Percentiles rank a stretch among this genome's conserved stretches.
Conservation (phyloP, 1,284 basidiomycete genomes). For the Fomitopsis schrenkii region DNA sequence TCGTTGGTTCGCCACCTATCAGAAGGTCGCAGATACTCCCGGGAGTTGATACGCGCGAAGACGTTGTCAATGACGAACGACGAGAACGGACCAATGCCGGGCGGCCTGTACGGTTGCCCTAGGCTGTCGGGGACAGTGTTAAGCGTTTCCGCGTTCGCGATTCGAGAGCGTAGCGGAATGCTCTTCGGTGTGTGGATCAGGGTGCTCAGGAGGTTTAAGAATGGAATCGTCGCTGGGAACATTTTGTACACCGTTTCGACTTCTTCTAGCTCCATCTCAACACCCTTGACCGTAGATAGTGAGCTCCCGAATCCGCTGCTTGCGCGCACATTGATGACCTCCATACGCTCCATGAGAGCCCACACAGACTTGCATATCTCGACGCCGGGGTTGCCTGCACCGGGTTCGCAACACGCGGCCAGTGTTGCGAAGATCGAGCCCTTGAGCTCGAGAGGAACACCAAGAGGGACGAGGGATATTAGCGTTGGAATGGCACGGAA, state of each 20-base stretch:
- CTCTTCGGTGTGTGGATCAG: conserved; percentile 78
- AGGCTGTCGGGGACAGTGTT: conserved; percentile 76
- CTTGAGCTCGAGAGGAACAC: conserved; percentile 89
- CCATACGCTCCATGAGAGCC: conserved; percentile 78
- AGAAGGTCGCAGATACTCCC: conserved; percentile 72
- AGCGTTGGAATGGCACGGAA: conserved; percentile 79
- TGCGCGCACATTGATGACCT: conserved; percentile 75
- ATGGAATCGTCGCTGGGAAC: conserved; percentile 88
- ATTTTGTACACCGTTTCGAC: conserved; percentile 76
- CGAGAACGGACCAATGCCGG: conserved; percentile 77
- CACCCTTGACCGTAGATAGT: conserved; percentile 58
- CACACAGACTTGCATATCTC: conserved; percentile 83
- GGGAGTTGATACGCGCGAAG: conserved; percentile 62
- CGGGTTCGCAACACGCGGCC: conserved; percentile 80
- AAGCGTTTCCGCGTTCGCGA: conserved; percentile 56
- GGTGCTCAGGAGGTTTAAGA: conserved; percentile 79
- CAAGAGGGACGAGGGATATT: conserved; percentile 74
- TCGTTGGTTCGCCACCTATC: conserved; percentile 91
- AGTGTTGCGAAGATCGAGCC: conserved; percentile 83
- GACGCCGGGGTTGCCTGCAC: conserved; percentile 66
- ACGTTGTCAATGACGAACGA: conserved; percentile 89
- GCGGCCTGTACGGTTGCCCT: conserved; percentile 70
- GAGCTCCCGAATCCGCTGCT: conserved; percentile 34
- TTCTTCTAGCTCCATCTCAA: conserved; percentile 81
- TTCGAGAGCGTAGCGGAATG: conserved; percentile 52